phyloP scores from a whole-genome alignment of 1,139 yeast genomes.

The Barnettozyma hawaiiensis region DNA sequence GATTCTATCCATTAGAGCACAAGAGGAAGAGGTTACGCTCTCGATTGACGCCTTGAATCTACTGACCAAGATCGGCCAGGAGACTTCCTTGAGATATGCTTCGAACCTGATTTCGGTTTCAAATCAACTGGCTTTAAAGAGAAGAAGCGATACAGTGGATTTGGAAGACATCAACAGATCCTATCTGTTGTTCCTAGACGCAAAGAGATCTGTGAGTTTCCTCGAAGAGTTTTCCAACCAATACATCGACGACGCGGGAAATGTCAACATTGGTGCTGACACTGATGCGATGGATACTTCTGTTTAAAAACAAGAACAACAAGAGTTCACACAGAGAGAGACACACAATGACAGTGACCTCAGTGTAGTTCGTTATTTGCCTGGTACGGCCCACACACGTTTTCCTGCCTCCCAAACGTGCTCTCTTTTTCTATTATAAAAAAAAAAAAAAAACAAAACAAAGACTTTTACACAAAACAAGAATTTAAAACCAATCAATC shows the following conservation, averaged over 20 bases:
- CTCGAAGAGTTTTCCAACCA: constrained; percentile 63
- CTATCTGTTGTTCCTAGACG: constrained; percentile 80
- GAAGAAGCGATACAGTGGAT: constrained; percentile 66
- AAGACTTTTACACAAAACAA: too few relatives aligned
- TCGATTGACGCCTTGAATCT: constrained; percentile 79
- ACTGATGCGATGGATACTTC: constrained; percentile 46
- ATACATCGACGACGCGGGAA: constrained; percentile 69
- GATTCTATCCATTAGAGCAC: constrained; percentile 85
- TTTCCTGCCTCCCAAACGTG: background rate
- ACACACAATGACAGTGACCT: too few relatives aligned
- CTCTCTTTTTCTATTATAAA: background rate
- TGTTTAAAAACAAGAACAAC: too few relatives aligned
- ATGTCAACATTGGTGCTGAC: constrained; percentile 46
- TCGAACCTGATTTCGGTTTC: constrained; percentile 87
- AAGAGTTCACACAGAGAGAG: too few relatives aligned
- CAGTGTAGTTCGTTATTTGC: background rate
- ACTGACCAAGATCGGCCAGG: constrained; percentile 87
- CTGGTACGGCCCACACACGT: background rate
- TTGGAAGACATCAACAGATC: constrained; percentile 84
- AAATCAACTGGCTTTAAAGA: constrained; percentile 75
- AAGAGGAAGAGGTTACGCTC: constrained; percentile 91
- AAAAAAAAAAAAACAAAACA: too few relatives aligned
- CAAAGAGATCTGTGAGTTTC: constrained; percentile 79
- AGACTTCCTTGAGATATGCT: constrained; percentile 90
- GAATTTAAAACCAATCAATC: too few relatives aligned